Conservation (phyloP, 2,329 filamentous ascomycete species). For the Verruconis gallopava region DNA sequence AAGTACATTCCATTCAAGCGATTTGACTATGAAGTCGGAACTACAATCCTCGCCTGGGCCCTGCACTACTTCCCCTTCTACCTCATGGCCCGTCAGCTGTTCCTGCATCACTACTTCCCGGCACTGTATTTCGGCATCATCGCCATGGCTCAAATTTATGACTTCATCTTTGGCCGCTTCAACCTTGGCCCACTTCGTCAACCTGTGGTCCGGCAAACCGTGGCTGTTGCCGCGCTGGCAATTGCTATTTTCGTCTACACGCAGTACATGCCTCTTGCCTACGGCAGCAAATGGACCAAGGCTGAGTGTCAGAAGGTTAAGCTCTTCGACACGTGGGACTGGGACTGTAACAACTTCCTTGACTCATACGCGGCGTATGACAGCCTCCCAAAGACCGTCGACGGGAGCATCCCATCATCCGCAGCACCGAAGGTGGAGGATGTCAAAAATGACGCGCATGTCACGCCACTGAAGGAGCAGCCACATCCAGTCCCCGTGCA, state of each 20-base stretch:
- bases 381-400: constrained; percentile 1
- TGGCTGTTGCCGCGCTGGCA: constrained; percentile 60
- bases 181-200: constrained; percentile 52
- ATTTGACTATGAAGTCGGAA: constrained; percentile 94
- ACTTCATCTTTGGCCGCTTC: constrained; percentile 68
- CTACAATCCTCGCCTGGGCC: constrained; percentile 81
- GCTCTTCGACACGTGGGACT: constrained; percentile 84
- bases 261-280: constrained; percentile 78
- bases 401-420: constrained; percentile 6
- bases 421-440: constrained; percentile 20
- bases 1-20: constrained; percentile 73
- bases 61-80: constrained; percentile 99
- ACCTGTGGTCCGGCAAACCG: constrained; percentile 60
- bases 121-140: constrained; percentile 92
- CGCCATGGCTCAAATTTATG: constrained; percentile 75
- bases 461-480: constrained; percentile 9
- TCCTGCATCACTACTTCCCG: constrained; percentile 80
- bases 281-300: constrained; percentile 91
- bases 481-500: constrained; percentile 14
- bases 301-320: constrained; percentile 76
- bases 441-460: constrained; percentile 22
- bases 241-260: constrained; percentile 64
- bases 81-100: constrained; percentile 94
- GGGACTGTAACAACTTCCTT: constrained; percentile 74
- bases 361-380: constrained; percentile 10